Evolutionary conservation across 768 basidiomycete genomes (phyloP).

Genomic region (Mycena indigotica): DNA sequence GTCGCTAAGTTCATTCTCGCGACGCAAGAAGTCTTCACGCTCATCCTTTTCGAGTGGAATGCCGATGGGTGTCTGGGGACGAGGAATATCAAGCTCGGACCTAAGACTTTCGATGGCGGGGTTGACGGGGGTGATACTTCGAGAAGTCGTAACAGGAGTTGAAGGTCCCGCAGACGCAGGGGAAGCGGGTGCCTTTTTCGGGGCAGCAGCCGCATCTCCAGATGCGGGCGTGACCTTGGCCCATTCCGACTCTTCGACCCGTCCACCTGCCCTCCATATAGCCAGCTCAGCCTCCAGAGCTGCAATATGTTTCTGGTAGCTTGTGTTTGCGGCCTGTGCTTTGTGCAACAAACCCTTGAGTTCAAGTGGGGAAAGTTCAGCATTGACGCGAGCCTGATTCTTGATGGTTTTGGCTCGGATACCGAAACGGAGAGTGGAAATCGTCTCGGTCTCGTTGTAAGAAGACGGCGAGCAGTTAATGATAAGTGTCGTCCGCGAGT

Average conservation of each 20-base stretch:
- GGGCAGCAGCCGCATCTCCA: conserved; percentile 51
- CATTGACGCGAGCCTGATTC: conserved; percentile 98
- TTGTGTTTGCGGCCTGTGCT: conserved; percentile 82
- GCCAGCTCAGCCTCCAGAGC: conserved; percentile 89
- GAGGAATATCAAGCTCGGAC: conserved; percentile 66
- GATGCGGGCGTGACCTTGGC: conserved; percentile 44
- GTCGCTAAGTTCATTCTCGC: conserved; percentile 97
- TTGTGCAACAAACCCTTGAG: conserved; percentile 91
- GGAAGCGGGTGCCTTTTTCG: conserved; percentile 68
- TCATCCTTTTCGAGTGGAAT: conserved; percentile 93
- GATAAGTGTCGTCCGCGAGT: conserved; percentile 94
- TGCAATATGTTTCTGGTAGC: conserved; percentile 84
- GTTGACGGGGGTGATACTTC: conserved; percentile 73
- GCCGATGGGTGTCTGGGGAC: conserved; percentile 92
- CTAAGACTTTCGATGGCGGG: conserved; percentile 72
- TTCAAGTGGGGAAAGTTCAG: conserved; percentile 93
- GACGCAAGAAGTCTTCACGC: conserved; percentile 91
- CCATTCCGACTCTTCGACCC: conserved; percentile 85
- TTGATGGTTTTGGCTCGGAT: conserved; percentile 99
- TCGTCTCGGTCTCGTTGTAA: conserved; percentile 95
- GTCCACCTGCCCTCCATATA: conserved; percentile 85
- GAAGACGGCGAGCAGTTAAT: conserved; percentile 99
- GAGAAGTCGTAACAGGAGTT: conserved; percentile 39
- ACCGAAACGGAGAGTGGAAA: conserved; percentile 97
- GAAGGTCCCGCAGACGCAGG: conserved; percentile 58